Evolutionary conservation across 768 basidiomycete species (phyloP), one percentile per base, ranked within the genome.

Genomic region (Cystobasidium ongulense): DNA sequence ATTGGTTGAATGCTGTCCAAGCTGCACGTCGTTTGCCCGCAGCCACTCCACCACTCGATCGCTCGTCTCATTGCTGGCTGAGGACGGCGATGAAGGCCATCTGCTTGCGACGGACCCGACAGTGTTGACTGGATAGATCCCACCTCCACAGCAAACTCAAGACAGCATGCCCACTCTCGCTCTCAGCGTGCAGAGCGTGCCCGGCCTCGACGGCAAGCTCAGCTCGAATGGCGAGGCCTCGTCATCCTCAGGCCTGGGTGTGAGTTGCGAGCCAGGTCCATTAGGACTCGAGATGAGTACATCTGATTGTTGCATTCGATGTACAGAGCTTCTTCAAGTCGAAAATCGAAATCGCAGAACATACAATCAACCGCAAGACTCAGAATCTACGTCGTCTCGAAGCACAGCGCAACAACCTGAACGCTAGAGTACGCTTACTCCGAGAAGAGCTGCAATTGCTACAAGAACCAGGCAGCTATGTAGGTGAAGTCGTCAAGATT

Each of bases 401-500:
- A 83, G 96, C 95, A 7, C 94, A 97, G 81, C 85, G 96, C 74
- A 99, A 99, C 86, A 91, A 95, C 10, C 82, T 99, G 74, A 98
- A 99, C 81, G 92, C 94, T 33, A 8, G 67, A 25, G 95, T 99
- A 31, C 85, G 95, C 59, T 82, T 98, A 11, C 84, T 98, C 38
- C 81, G 94, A 46, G 95, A 99, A 81, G 95, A 80, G 82, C 83
- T 98, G 1, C 93, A 93, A 79, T 84, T 94, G 15, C 84, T 96
- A 7, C 92, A 93, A 76, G 95, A 98, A 79, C 93, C 96, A 0
- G 95, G 93, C 31, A 91, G 90, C 80, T 97, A 98, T 82, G 94
- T 99, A 46, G 96, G 96, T 7, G 96, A 98, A 82, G 88, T 98
- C 15, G 89, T 97, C 77, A 98, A 95, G 82, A 89, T 96, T 5